Conservation (phyloP, 2,329 filamentous ascomycete genomes). For the Fusarium pseudonygamai region DNA sequence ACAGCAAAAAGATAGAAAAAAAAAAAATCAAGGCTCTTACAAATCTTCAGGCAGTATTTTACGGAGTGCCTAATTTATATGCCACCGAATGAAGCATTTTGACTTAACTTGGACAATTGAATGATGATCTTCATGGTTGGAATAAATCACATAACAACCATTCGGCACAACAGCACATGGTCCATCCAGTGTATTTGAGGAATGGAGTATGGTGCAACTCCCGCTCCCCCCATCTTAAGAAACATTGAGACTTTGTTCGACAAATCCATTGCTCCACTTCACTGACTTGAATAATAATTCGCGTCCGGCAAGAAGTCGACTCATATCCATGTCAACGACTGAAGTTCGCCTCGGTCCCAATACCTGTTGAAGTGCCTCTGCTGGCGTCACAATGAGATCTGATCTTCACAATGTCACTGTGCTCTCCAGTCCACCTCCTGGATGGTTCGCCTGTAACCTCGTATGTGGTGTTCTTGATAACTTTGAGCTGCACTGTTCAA, state of each 20-base stretch:
- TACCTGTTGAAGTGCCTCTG: constrained; percentile 1
- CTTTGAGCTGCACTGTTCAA: neutral
- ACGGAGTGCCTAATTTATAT: neutral
- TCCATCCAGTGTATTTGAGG: neutral
- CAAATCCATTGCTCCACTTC: neutral
- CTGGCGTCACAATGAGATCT: neutral
- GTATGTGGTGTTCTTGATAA: neutral
- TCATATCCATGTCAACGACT: neutral
- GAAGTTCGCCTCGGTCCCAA: neutral
- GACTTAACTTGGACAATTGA: too few relatives aligned
- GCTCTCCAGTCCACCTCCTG: neutral
- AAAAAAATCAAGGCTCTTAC: constrained; percentile 13
- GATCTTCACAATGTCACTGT: neutral
- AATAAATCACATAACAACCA: neutral
- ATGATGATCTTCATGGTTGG: too few relatives aligned
- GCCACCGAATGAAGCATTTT: neutral
- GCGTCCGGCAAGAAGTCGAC: neutral
- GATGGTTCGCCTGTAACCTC: neutral
- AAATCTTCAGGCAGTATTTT: neutral
- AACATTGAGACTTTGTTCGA: neutral
- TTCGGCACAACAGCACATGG: neutral
- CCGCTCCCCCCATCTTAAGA: neutral
- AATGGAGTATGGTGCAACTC: neutral
- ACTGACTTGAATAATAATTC: neutral
- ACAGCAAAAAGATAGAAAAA: constrained; percentile 29